Conservation (phyloP, 1,284 basidiomycete species). For the Cerrena zonata region DNA sequence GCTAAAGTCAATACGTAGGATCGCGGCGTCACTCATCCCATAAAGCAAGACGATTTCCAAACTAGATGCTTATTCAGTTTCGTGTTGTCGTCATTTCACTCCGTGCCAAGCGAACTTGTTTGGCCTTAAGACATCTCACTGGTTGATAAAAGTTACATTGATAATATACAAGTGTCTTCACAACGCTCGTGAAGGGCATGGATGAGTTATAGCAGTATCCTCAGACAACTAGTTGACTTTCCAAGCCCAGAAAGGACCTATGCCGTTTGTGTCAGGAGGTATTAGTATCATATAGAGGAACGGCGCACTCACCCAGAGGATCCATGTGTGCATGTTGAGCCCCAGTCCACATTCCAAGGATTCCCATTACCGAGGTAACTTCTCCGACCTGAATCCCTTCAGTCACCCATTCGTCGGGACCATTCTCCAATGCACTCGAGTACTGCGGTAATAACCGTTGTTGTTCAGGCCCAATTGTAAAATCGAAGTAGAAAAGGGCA, state of each 20-base stretch:
- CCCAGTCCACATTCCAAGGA: slow-evolving; percentile 59
- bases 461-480: slow-evolving; percentile 2
- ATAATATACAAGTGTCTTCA: too few species aligned
- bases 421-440: slow-evolving; percentile 16
- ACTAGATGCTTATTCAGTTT: too few species aligned
- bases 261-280: background rate
- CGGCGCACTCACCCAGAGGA: slow-evolving; percentile 36
- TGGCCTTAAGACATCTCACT: too few species aligned
- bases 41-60: too few species aligned
- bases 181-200: too few species aligned
- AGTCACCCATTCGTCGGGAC: slow-evolving; percentile 41
- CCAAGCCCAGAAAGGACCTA: slow-evolving; percentile 55
- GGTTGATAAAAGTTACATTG: too few species aligned
- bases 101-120: too few species aligned
- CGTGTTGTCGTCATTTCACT: too few species aligned
- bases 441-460: slow-evolving; percentile 9
- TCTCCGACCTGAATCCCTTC: slow-evolving; percentile 54
- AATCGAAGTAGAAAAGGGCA: slow-evolving; percentile 5
- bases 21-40: too few species aligned
- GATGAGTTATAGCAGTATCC: too few species aligned
- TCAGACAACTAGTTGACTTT: slow-evolving; percentile 33
- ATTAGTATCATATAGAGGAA: background rate
- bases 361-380: slow-evolving; percentile 44
- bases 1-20: too few species aligned
- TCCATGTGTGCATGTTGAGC: slow-evolving; percentile 43